These are phyloP conservation scores for Paramarasmius palmivorus DNA, from an alignment of 1,284 basidiomycete species.

Conservation along the genomic window DNA sequence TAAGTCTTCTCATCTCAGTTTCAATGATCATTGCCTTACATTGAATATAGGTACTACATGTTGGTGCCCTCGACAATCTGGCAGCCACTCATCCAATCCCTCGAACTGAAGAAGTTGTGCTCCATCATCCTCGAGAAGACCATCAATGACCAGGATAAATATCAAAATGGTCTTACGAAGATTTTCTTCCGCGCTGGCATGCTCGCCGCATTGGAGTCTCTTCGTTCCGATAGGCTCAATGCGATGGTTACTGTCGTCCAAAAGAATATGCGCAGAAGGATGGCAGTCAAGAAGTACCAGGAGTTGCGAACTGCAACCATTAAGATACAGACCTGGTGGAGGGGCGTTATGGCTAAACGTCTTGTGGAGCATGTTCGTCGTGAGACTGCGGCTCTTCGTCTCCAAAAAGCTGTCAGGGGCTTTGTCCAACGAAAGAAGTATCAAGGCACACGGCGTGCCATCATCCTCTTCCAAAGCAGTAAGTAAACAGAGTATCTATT, in stretches of 20 bases:
- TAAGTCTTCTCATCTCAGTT: constrained; percentile 25
- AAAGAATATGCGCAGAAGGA: constrained; percentile 90
- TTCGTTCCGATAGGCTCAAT: constrained; percentile 87
- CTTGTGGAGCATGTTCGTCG: constrained; percentile 74
- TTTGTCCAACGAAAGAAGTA: constrained; percentile 79
- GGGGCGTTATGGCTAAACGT: constrained; percentile 77
- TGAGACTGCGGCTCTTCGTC: constrained; percentile 72
- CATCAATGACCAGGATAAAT: constrained; percentile 93
- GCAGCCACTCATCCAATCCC: constrained; percentile 77
- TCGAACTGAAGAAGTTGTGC: constrained; percentile 85
- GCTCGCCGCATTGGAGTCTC: constrained; percentile 94
- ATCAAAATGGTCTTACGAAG: constrained; percentile 95
- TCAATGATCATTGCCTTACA: constrained; percentile 13
- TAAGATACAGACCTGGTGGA: constrained; percentile 93
- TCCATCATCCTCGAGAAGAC: constrained; percentile 83
- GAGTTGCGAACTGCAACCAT: constrained; percentile 76
- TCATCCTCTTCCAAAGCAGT: constrained; percentile 86
- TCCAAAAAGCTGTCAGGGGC: constrained; percentile 77
- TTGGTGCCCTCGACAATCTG: constrained; percentile 87
- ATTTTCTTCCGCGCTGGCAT: constrained; percentile 99
- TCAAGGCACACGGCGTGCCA: constrained; percentile 59
- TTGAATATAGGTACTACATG: constrained; percentile 85
- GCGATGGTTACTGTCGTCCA: constrained; percentile 93
- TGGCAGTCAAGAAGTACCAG: constrained; percentile 84
- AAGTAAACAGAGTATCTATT: too few species aligned